Evolutionary conservation across 345 rosid genomes (phyloP).

Genomic region (Punica granatum): DNA sequence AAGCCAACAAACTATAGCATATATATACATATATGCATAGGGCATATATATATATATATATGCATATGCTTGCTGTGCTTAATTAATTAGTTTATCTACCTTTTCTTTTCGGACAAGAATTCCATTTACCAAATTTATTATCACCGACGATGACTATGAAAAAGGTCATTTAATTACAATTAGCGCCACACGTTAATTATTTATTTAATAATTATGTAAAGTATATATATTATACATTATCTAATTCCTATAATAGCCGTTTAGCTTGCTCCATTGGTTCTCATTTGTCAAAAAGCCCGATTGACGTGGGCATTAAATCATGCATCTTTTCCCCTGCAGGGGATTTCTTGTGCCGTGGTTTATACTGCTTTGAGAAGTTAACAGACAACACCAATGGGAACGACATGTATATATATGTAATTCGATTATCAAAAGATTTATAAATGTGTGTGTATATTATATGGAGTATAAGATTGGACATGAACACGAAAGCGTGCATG

Average conservation of each 20-base stretch:
- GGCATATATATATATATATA: too few relatives aligned
- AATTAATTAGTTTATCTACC: neutral
- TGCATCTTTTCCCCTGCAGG: neutral
- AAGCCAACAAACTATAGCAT: too few relatives aligned
- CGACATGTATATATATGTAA: neutral
- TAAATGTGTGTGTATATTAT: neutral
- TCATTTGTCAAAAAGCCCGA: neutral
- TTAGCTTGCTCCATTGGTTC: neutral
- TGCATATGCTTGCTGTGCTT: too few relatives aligned
- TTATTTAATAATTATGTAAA: too few relatives aligned
- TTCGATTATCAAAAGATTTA: too few relatives aligned
- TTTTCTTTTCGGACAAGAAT: neutral
- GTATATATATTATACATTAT: too few relatives aligned
- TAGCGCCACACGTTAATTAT: neutral
- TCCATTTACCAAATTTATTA: slow-evolving; percentile 1
- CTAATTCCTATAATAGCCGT: too few relatives aligned
- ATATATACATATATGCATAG: too few relatives aligned
- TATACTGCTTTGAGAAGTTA: neutral
- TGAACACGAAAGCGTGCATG: too few relatives aligned
- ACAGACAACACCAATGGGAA: neutral
- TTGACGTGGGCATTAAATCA: neutral
- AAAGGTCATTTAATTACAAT: neutral
- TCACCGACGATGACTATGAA: neutral
- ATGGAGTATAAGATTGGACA: too few relatives aligned
- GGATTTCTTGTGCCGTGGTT: slow-evolving; percentile 4